These are phyloP conservation scores for Verticillium dahliae DNA, from an alignment of 2,329 filamentous ascomycete genomes.

Conservation along the genomic window DNA sequence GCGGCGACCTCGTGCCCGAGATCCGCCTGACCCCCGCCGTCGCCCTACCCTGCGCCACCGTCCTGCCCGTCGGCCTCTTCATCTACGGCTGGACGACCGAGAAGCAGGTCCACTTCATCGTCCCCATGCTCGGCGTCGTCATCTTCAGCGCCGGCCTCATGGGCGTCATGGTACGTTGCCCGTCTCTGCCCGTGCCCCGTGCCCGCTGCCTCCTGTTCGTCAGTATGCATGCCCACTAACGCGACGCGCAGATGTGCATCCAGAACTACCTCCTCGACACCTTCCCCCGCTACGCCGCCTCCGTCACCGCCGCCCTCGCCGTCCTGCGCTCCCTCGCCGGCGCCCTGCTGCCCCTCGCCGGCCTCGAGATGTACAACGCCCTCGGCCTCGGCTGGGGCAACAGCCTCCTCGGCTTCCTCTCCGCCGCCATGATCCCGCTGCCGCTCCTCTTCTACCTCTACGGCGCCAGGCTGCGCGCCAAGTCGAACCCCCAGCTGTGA, in stretches of 20 bases:
- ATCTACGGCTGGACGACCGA: slow-evolving; percentile 55
- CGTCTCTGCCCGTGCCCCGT: too few species aligned
- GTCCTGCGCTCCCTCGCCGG: slow-evolving; percentile 30
- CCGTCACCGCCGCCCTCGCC: slow-evolving; percentile 28
- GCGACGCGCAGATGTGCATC: slow-evolving; percentile 29
- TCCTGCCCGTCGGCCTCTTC: slow-evolving; percentile 42
- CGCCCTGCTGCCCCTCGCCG: slow-evolving; percentile 30
- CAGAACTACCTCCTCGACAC: slow-evolving; percentile 59
- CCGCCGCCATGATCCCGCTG: slow-evolving; percentile 27
- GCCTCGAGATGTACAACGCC: slow-evolving; percentile 27
- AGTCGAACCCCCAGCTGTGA: slow-evolving; percentile 7
- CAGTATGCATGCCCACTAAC: background rate
- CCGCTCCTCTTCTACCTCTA: slow-evolving; percentile 29
- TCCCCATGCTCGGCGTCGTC: slow-evolving; percentile 41
- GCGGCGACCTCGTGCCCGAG: slow-evolving; percentile 20
- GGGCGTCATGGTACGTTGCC: slow-evolving; percentile 21
- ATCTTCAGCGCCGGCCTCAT: slow-evolving; percentile 30
- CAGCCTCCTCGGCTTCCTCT: slow-evolving; percentile 30
- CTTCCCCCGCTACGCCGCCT: slow-evolving; percentile 30
- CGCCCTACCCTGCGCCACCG: slow-evolving; percentile 20
- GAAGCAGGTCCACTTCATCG: slow-evolving; percentile 44
- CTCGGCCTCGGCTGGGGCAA: slow-evolving; percentile 37
- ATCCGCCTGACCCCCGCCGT: slow-evolving; percentile 18
- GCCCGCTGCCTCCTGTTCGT: too few species aligned
- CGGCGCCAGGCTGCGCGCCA: slow-evolving; percentile 26